Conservation (phyloP, 208 protist species). For the Trypanosoma caninum region DNA sequence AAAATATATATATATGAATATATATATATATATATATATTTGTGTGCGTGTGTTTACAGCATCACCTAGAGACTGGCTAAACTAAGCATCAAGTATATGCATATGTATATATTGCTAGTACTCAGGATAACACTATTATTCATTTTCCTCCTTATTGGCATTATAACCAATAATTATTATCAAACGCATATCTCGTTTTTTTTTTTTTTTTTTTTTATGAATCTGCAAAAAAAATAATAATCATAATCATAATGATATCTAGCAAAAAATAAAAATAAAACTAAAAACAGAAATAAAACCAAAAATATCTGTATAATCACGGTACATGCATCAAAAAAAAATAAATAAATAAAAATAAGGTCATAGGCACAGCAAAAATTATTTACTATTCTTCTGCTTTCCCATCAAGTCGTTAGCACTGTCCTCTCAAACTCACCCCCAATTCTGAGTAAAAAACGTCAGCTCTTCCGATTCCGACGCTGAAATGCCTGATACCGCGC, state of each 20-base stretch:
- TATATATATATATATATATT: constrained; percentile 1
- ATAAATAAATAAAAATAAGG: no score
- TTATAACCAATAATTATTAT: no score
- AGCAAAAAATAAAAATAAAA: constrained; percentile 15
- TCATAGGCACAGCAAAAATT: no score
- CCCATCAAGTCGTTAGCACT: no score
- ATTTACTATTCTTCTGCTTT: no score
- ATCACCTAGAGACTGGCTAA: background rate
- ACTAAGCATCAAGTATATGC: no score
- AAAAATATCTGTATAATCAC: constrained; percentile 18
- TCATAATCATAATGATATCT: constrained; percentile 6
- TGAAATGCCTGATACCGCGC: constrained; percentile 20
- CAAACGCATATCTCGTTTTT: no score
- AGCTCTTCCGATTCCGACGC: constrained; percentile 6
- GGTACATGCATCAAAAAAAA: background rate
- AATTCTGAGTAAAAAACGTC: no score
- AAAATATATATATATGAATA: constrained; percentile 2
- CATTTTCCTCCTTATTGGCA: no score
- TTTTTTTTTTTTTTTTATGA: background rate
- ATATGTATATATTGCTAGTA: no score
- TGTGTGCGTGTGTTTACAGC: constrained; percentile 14
- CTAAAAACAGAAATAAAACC: constrained; percentile 9
- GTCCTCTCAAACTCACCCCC: no score
- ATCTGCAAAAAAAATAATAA: background rate
- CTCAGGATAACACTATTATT: no score